Evolutionary conservation across 1,284 basidiomycete genomes (phyloP), one percentile per base, ranked within the genome.

Genomic region (Ceratobasidium papillatum): DNA sequence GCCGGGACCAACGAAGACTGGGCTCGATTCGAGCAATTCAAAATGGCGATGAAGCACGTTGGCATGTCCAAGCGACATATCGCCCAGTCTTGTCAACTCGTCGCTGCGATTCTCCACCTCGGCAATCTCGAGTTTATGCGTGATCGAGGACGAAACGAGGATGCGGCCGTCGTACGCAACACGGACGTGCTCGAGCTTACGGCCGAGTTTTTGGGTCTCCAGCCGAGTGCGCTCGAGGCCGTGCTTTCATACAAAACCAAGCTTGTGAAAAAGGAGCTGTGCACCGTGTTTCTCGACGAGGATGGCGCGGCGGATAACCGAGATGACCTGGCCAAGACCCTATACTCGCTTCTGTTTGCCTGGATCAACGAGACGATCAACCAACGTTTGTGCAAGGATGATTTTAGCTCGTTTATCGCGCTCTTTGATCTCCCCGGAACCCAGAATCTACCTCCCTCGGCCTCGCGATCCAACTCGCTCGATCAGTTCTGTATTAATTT

Each of bases 291-390:
- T 83, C 89, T 99, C 65, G 95, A 99, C 80, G 90, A 94, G 0
- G 96, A 99, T 79, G 94, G 93, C 64, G 95, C 97, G 1, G 92
- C 94, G 0, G 90, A 92, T 79, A 97, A 98, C 79, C 87, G 96
- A 72, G 97, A 99, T 80, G 94, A 97, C 80, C 90, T 99, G 47
- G 94, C 96, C 19, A 93, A 95, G 80, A 93, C 93, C 0, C 88
- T 99, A 0, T 99, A 99, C 81, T 95, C 94, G 11, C 88, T 99
- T 1, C 88, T 99, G 19, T 99, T 99, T 80, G 91, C 94, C 0
- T 99, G 96, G 98, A 84, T 99, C 78, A 98, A 96, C 81, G 97
- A 99, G 82, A 89, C 95, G 80, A 91, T 99, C 84, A 99, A 99
- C 82, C 91, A 97, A 79, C 93, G 93, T 71, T 89, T 99, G 30